Evolutionary conservation across 129 eudicot genomes (phyloP), one percentile per base, ranked within the genome.

Genomic region (Erigeron canadensis): DNA sequence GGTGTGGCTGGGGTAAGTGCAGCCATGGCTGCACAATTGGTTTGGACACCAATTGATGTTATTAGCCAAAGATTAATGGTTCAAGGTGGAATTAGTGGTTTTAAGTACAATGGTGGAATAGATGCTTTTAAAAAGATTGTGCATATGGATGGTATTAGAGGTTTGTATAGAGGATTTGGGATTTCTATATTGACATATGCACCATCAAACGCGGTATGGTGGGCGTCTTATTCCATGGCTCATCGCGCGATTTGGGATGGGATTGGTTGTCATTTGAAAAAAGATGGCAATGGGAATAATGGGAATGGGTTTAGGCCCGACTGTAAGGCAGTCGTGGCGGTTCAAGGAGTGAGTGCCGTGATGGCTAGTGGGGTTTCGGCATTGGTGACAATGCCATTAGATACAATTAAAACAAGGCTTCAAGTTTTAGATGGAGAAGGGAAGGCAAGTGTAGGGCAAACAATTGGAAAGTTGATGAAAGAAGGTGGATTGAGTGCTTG

Each of bases 41-140:
- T 91, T 67, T 91, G 97, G 97, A 91, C 97, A 1, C 97, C 96
- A 0, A 75, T 88, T 64, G 97, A 91, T 81, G 97, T 91, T 28
- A 81, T 91, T 21, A 91, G 96, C 72, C 97, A 91, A 84, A 80
- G 96, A 63, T 51, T 91, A 18, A 91, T 87, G 97, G 87, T 88
- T n/a, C 97, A 90, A 44, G 86, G 86, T 0, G 79, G 86, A 18
- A 48, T 74, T 37, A 51, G 23, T 77, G 45, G 58, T 17, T 44
- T 78, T 8, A 84, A 62, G 46, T 90, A 90, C 57, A 70, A 56
- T 21, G 88, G 88, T 3, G 96, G 96, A 37, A 61, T 87, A 9
- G 95, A 90, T 54, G 95, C 91, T 2, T 87, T 90, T 48, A 77
- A 79, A 70, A 87, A 85, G 67, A 90, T 90, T 7, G 13, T 90